Evolutionary conservation across 352 stramenopile species (phyloP).

Genomic region (Phytophthora uliginosa): DNA sequence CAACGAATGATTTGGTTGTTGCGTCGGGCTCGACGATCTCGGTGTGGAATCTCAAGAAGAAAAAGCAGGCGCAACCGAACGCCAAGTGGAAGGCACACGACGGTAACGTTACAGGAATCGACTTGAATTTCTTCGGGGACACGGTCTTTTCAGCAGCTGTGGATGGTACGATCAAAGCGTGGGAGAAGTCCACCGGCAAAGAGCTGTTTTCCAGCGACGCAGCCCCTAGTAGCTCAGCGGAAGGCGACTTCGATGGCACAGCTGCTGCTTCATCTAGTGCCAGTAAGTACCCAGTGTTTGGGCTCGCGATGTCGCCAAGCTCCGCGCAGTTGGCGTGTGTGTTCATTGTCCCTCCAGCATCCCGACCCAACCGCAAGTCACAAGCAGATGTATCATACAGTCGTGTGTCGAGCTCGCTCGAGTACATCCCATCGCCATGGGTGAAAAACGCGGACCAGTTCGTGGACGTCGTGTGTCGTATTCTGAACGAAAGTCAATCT

Average conservation of each 20-base stretch:
- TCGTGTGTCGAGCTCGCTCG: constrained; percentile 74
- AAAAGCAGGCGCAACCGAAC: constrained; percentile 40
- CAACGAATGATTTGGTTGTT: constrained; percentile 62
- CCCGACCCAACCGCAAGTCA: constrained; percentile 83
- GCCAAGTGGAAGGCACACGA: constrained; percentile 74
- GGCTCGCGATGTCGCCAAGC: constrained; percentile 75
- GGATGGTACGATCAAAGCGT: constrained; percentile 73
- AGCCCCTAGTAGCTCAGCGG: constrained; percentile 4
- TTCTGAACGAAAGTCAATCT: constrained; percentile 63
- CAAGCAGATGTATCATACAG: constrained; percentile 90
- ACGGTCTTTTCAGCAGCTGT: constrained; percentile 69
- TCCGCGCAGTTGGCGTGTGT: constrained; percentile 73
- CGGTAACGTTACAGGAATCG: constrained; percentile 75
- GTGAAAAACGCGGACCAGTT: constrained; percentile 52
- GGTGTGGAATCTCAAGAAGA: constrained; percentile 76
- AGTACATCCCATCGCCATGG: constrained; percentile 77
- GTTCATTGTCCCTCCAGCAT: constrained; percentile 80
- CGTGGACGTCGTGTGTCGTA: constrained; percentile 56
- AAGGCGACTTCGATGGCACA: constrained; percentile 9
- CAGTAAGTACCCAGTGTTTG: constrained; percentile 77
- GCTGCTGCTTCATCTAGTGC: constrained; percentile 9
- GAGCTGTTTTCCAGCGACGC: constrained; percentile 33
- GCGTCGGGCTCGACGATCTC: constrained; percentile 76
- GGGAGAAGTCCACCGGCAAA: constrained; percentile 57
- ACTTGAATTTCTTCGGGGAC: constrained; percentile 71